Evolutionary conservation across 495 filamentous ascomycete species (phyloP).

Genomic region (Penicillium robsamsonii): DNA sequence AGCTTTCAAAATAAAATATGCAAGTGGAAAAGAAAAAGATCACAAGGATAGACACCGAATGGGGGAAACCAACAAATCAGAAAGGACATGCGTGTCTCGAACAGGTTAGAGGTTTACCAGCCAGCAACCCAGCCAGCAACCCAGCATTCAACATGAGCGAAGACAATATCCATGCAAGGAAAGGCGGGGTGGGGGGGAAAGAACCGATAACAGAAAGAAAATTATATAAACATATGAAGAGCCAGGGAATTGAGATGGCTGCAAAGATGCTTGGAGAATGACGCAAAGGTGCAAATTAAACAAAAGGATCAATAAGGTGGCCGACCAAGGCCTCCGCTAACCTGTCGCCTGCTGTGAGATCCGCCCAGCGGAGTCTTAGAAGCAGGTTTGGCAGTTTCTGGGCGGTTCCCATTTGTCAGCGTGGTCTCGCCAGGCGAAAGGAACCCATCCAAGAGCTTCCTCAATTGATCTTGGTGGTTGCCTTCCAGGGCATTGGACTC

Average conservation of each 20-base stretch:
- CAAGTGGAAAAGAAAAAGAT: slow-evolving; percentile 17
- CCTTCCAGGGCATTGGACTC: slow-evolving; percentile 19
- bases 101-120: background rate
- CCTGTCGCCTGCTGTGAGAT: slow-evolving; percentile 25
- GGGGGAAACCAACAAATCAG: slow-evolving; percentile 10
- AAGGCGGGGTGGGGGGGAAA: background rate
- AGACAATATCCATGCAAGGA: background rate
- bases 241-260: slow-evolving; percentile 1
- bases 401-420: slow-evolving; percentile 21
- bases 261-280: slow-evolving; percentile 8
- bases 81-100: slow-evolving; percentile 2
- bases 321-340: slow-evolving; percentile 39
- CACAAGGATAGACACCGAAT: slow-evolving; percentile 15
- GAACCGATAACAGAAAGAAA: slow-evolving; percentile 1
- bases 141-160: background rate
- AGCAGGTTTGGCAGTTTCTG: slow-evolving; percentile 10
- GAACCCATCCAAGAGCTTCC: slow-evolving; percentile 41
- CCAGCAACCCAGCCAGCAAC: slow-evolving; percentile 1
- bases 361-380: slow-evolving; percentile 20
- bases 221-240: slow-evolving; percentile 25
- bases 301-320: slow-evolving; percentile 43
- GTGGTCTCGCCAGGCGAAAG: slow-evolving; percentile 26
- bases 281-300: slow-evolving; percentile 12
- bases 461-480: slow-evolving; percentile 33
- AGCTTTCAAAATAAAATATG: slow-evolving; percentile 14